Conservation (phyloP, 1,139 yeast genomes). For the Pichia sp. region DNA sequence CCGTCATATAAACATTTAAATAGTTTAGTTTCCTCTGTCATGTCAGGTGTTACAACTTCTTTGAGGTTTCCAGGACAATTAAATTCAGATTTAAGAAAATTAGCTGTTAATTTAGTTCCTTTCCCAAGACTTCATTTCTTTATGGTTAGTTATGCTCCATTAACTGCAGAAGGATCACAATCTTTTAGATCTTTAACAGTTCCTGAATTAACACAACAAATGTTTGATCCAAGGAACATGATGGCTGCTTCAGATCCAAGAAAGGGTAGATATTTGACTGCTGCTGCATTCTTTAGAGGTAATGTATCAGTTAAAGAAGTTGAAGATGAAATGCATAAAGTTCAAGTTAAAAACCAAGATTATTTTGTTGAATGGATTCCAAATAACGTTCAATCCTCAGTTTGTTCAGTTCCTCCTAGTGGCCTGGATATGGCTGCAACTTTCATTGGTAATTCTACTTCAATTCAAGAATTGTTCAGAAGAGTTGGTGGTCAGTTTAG, state of each 20-base stretch:
- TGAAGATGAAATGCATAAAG: constrained; percentile 85
- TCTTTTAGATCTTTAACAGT: constrained; percentile 80
- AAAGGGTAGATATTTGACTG: constrained; percentile 88
- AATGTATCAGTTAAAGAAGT: constrained; percentile 88
- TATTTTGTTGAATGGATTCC: constrained; percentile 96
- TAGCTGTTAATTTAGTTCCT: constrained; percentile 89
- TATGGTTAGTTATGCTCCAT: constrained; percentile 92
- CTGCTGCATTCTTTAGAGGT: constrained; percentile 91
- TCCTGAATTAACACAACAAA: constrained; percentile 87
- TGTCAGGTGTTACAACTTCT: constrained; percentile 89
- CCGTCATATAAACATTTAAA: constrained; percentile 77
- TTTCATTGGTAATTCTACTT: constrained; percentile 85
- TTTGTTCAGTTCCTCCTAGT: constrained; percentile 84
- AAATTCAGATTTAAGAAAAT: constrained; percentile 83
- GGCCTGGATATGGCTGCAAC: constrained; percentile 87
- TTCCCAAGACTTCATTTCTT: constrained; percentile 93
- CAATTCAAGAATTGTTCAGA: constrained; percentile 84
- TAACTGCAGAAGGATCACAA: constrained; percentile 71
- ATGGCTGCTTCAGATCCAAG: constrained; percentile 94
- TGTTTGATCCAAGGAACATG: constrained; percentile 88
- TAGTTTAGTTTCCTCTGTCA: constrained; percentile 76
- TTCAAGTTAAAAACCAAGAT: constrained; percentile 73
- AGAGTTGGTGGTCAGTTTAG: constrained; percentile 86
- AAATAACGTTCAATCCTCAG: constrained; percentile 90
- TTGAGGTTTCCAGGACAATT: constrained; percentile 92